A percentile compares a stretch with the other conserved stretches of the same genome.
These are phyloP conservation scores for Pythium myriotylum DNA, from an alignment of 352 stramenopile genomes.

Conservation along the genomic window DNA sequence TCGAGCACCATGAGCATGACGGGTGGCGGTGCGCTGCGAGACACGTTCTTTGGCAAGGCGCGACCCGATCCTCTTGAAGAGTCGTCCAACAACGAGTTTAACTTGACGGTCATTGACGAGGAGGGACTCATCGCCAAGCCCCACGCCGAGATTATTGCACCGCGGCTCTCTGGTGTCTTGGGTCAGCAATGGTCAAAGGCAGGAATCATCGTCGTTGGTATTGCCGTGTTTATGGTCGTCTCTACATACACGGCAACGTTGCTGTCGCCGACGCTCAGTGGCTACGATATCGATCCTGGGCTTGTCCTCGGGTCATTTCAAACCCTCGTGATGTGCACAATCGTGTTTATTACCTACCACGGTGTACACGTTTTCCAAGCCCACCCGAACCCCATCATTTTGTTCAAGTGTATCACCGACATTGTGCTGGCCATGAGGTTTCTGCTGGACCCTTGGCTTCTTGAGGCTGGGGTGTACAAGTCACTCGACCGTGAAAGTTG, in stretches of 20 bases:
- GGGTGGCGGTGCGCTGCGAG: conserved; percentile 34
- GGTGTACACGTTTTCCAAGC: conserved; percentile 74
- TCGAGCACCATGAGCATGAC: conserved; percentile 21
- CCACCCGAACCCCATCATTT: conserved; percentile 84
- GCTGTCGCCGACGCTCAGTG: conserved; percentile 59
- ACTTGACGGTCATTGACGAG: conserved; percentile 78
- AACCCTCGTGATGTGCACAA: conserved; percentile 64
- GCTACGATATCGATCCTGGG: conserved; percentile 81
- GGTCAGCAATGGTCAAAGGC: conserved; percentile 44
- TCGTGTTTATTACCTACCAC: conserved; percentile 82
- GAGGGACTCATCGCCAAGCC: conserved; percentile 62
- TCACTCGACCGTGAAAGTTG: conserved; percentile 38
- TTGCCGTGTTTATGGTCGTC: conserved; percentile 45
- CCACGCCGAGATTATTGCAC: conserved; percentile 59
- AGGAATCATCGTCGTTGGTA: conserved; percentile 43
- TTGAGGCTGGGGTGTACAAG: conserved; percentile 52
- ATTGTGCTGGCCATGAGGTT: conserved; percentile 73
- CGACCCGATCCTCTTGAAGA: conserved; percentile 55
- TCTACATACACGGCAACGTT: conserved; percentile 44
- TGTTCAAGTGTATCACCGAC: conserved; percentile 83
- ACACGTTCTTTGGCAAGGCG: conserved; percentile 64
- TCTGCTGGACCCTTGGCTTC: conserved; percentile 65
- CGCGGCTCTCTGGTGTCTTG: conserved; percentile 37
- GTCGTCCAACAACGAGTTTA: conserved; percentile 71
- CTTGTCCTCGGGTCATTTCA: conserved; percentile 78